Percentiles rank a stretch among this genome's conserved stretches.
Conservation (phyloP, 345 rosid species). For the Citrus unshiu region DNA sequence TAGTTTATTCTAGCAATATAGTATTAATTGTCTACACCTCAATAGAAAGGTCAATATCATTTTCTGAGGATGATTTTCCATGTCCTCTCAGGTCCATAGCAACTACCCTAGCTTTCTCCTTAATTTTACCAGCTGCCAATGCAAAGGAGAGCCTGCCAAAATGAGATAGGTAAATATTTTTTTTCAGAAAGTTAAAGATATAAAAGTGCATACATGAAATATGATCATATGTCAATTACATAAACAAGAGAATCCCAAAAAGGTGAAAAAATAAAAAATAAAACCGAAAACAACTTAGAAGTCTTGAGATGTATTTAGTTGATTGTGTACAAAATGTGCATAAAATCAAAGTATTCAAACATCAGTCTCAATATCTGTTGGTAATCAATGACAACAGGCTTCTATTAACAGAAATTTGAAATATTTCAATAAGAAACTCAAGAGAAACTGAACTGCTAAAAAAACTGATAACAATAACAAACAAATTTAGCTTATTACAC, state of each 20-base stretch:
- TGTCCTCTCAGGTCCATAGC: conserved; percentile 97
- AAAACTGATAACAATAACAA: background rate
- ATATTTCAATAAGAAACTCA: background rate
- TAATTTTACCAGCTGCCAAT: conserved; percentile 64
- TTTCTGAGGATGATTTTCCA: conserved; percentile 73
- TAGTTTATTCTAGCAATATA: background rate
- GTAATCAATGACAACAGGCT: background rate
- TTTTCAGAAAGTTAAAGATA: background rate
- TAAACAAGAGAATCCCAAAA: background rate
- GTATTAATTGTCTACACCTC: conserved; percentile 42
- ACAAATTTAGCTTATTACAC: background rate
- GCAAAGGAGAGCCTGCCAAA: conserved; percentile 80
- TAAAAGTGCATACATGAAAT: background rate
- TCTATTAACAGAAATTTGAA: background rate
- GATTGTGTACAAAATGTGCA: background rate
- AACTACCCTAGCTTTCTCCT: conserved; percentile 86
- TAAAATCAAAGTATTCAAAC: background rate
- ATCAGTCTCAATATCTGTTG: background rate
- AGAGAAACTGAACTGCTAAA: background rate
- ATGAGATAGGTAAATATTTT: background rate
- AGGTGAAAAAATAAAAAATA: too few species aligned
- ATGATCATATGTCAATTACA: background rate
- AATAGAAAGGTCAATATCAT: conserved; percentile 83
- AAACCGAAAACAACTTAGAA: background rate
- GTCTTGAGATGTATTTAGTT: background rate